Conservation (phyloP, 805 yeast species). For the Spathaspora arborariae region DNA sequence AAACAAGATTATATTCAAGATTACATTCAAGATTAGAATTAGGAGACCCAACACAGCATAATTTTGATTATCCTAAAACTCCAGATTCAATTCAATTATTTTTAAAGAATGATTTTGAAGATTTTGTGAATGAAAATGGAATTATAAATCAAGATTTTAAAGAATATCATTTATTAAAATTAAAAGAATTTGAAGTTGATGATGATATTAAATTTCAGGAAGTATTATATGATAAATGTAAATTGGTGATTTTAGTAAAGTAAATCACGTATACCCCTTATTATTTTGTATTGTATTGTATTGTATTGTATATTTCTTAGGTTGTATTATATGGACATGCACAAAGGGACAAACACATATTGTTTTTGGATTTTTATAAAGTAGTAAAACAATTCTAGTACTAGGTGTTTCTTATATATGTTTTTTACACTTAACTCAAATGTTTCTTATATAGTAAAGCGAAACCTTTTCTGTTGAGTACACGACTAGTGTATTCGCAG, state of each 20-base stretch:
- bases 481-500: no score
- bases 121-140: slow-evolving; percentile 28
- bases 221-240: slow-evolving; percentile 40
- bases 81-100: slow-evolving; percentile 26
- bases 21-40: slow-evolving; percentile 46
- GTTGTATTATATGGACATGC: slow-evolving; percentile 2
- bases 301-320: background rate
- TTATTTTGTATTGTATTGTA: background rate
- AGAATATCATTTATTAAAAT: slow-evolving; percentile 21
- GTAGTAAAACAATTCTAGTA: background rate
- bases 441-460: no score
- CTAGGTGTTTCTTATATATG: no score
- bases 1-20: slow-evolving; percentile 49
- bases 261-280: background rate
- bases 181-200: slow-evolving; percentile 34
- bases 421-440: no score
- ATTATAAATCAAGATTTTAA: slow-evolving; percentile 24
- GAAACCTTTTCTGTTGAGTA: no score
- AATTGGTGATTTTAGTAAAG: slow-evolving; percentile 28
- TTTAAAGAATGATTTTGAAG: slow-evolving; percentile 41
- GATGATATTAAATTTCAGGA: slow-evolving; percentile 38
- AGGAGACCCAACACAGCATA: slow-evolving; percentile 20
- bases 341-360: background rate
- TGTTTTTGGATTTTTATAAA: background rate
- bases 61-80: slow-evolving; percentile 9